These are phyloP conservation scores for Sarocladiaceae sp. DNA, from an alignment of 2,329 filamentous ascomycete species.

Conservation along the genomic window DNA sequence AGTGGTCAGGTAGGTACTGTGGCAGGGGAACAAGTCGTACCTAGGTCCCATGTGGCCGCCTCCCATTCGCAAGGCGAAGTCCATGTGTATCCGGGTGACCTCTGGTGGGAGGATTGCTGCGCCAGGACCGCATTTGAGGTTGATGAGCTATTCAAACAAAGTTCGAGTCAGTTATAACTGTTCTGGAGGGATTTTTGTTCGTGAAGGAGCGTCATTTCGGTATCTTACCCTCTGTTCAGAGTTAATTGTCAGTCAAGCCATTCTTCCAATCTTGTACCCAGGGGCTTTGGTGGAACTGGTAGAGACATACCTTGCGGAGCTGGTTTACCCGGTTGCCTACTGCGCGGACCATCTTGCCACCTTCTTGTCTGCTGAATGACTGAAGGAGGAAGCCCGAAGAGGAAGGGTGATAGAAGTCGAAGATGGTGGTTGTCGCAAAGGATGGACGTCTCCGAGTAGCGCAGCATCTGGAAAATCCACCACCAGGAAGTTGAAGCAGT, in stretches of 20 bases:
- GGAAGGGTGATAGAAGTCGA: not conserved
- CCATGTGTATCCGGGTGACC: slow-evolving; percentile 67
- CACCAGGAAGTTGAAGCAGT: not conserved
- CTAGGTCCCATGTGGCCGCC: slow-evolving; percentile 67
- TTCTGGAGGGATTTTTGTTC: slow-evolving; percentile 12
- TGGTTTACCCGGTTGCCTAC: slow-evolving; percentile 66
- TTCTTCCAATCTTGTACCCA: not conserved
- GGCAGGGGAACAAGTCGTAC: slow-evolving; percentile 39
- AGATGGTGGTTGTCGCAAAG: not conserved
- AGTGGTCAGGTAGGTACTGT: slow-evolving; percentile 16
- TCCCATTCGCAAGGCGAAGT: slow-evolving; percentile 57
- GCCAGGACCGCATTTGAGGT: slow-evolving; percentile 73
- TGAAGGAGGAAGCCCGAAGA: not conserved
- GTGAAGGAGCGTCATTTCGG: not conserved
- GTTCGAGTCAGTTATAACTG: slow-evolving; percentile 21
- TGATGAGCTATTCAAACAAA: slow-evolving; percentile 55
- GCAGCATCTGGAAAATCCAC: slow-evolving; percentile 6
- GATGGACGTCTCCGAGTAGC: not conserved
- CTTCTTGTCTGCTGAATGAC: not conserved
- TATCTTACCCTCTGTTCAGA: slow-evolving; percentile 35
- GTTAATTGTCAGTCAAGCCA: not conserved
- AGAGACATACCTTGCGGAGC: slow-evolving; percentile 59
- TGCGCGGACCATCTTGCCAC: slow-evolving; percentile 28
- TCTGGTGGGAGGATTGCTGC: slow-evolving; percentile 73
- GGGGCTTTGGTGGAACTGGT: slow-evolving; percentile 1